Evolutionary conservation across 805 yeast genomes (phyloP), one percentile per base, ranked within the genome.

Genomic region (Middelhovenomyces tepae): DNA sequence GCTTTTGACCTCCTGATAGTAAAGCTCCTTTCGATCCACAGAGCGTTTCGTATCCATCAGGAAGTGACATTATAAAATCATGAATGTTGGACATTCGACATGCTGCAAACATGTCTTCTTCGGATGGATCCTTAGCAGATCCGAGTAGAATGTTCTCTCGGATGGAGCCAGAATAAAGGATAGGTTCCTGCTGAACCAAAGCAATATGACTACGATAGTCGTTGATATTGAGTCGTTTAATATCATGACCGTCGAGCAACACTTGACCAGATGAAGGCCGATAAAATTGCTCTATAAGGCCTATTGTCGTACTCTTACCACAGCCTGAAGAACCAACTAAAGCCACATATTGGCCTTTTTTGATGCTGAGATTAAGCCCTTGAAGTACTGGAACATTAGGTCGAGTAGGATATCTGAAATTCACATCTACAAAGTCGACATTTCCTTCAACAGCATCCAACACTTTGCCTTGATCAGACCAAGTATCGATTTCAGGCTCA

Each of bases 1-100:
- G 87, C 51, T 78, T 77, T 53, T 79, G 87, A 8, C 87, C 87
- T 23, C 86, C 87, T 4, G 82, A 74, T 15, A 79, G 52, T 17
- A 73, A 57, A 1, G 75, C 65, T 0, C 80, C 80, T 29, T 74
- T 59, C 6, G 70, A 54, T 1, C 79, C 79, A 34, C 71, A 66
- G 14, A 61, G 53, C 0, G 80, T 73, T 34, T 74, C 73, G 46
- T 72, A 74, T 2, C 76, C 77, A 27, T 74, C 77, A 1, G 79
- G 77, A 40, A 75, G 64, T 1, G 67, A 54, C 51, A 56, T 56
- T 31, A 74, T 67, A 44, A 73, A 73, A 36, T 72, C 78, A 46
- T 73, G 77, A 20, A 63, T 63, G 38, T 74, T 73, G 29, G 80
- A 79, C 48, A 68, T 69, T 33, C 56, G 52, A 17, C 69, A 60